phyloP scores from a whole-genome alignment of 2,329 filamentous ascomycete genomes.

The Coleophoma crateriformis region DNA sequence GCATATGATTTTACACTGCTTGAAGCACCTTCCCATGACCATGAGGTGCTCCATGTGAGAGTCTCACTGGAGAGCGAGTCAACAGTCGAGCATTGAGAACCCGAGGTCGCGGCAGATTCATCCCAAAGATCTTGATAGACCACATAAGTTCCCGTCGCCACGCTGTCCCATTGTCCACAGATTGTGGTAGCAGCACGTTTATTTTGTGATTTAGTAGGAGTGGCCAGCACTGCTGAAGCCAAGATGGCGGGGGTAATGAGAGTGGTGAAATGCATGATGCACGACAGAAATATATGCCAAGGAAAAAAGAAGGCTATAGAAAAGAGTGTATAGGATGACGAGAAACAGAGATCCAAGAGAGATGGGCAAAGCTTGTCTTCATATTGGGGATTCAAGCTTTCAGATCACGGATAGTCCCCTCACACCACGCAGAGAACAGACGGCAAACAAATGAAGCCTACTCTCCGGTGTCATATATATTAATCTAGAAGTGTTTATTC shows the following conservation, averaged over 20 bases:
- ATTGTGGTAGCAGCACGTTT: slow-evolving; percentile 25
- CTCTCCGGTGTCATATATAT: no score
- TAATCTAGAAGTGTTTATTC: no score
- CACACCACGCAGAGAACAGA: no score
- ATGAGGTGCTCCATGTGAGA: slow-evolving; percentile 33
- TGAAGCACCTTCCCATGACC: slow-evolving; percentile 31
- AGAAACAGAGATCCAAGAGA: no score
- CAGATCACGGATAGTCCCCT: no score
- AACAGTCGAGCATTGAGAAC: slow-evolving; percentile 34
- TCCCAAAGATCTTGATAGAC: slow-evolving; percentile 31
- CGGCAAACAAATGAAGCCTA: no score
- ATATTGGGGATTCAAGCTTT: no score
- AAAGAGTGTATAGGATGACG: no score
- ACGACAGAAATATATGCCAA: background rate
- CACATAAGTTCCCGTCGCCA: slow-evolving; percentile 26
- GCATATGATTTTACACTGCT: slow-evolving; percentile 35
- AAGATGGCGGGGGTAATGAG: slow-evolving; percentile 2
- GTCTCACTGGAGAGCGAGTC: slow-evolving; percentile 25
- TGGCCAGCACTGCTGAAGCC: slow-evolving; percentile 4
- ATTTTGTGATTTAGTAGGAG: slow-evolving; percentile 20
- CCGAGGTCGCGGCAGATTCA: slow-evolving; percentile 24
- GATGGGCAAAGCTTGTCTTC: no score
- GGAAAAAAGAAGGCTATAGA: no score
- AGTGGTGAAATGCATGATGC: slow-evolving; percentile 10
- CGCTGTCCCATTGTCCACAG: slow-evolving; percentile 18